Evolutionary conservation across 2,329 filamentous ascomycete species (phyloP).

Genomic region (Hypoxylon sp.): DNA sequence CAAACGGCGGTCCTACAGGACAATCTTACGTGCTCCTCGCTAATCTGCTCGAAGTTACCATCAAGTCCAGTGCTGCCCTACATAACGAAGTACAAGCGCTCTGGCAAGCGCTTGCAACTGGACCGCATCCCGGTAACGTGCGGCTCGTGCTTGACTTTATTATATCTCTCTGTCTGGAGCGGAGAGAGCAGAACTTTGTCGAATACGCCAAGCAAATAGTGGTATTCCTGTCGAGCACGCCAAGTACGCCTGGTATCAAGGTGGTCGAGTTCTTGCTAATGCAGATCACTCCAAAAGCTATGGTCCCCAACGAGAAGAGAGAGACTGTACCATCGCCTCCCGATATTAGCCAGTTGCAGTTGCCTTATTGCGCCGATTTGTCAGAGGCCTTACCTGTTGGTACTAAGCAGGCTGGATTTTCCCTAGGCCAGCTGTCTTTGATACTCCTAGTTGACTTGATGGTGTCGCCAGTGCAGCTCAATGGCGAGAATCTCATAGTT

Average conservation of each 20-base stretch:
- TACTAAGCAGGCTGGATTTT: constrained; percentile 92
- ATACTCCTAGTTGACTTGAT: constrained; percentile 96
- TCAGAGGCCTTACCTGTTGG: constrained; percentile 83
- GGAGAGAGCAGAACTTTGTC: constrained; percentile 97
- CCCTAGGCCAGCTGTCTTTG: constrained; percentile 90
- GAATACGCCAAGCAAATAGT: constrained; percentile 98
- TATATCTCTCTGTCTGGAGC: constrained; percentile 91
- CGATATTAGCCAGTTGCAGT: constrained; percentile 69
- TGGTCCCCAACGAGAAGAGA: constrained; percentile 90
- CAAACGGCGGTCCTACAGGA: constrained; percentile 89
- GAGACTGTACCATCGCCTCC: constrained; percentile 76
- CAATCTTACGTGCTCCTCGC: constrained; percentile 94
- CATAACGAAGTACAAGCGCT: constrained; percentile 98
- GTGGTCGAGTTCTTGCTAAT: constrained; percentile 94
- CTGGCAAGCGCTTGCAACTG: constrained; percentile 95
- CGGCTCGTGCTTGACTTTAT: constrained; percentile 96
- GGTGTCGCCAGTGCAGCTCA: constrained; percentile 88
- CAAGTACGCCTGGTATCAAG: constrained; percentile 80
- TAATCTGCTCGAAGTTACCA: constrained; percentile 96
- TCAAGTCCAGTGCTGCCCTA: constrained; percentile 86
- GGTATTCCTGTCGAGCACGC: constrained; percentile 90
- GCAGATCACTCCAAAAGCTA: constrained; percentile 94
- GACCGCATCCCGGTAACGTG: constrained; percentile 92
- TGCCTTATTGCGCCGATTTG: constrained; percentile 93
- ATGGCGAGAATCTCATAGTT: constrained; percentile 83